These are phyloP conservation scores for Amanita pallidorosea DNA, from an alignment of 768 basidiomycete species.

Conservation along the genomic window DNA sequence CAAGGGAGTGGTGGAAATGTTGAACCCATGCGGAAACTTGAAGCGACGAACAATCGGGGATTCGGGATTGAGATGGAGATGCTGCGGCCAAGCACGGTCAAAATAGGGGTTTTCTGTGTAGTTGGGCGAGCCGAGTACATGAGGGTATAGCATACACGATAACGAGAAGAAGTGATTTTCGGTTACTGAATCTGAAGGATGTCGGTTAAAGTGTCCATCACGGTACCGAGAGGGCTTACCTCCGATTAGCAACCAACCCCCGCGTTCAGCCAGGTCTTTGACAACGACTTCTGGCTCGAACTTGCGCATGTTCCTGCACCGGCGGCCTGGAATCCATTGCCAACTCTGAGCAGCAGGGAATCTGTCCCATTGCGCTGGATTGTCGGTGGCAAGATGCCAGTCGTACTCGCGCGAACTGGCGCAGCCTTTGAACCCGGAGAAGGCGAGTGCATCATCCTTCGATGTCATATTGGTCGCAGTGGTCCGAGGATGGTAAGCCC, in stretches of 20 bases:
- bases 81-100: constrained; percentile 57
- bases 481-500: constrained; percentile 22
- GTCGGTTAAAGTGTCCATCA: background rate
- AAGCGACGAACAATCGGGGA: constrained; percentile 38
- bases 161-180: constrained; percentile 70
- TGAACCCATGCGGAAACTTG: constrained; percentile 38
- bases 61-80: constrained; percentile 46
- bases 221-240: constrained; percentile 25
- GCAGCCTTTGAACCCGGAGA: constrained; percentile 52
- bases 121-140: constrained; percentile 55
- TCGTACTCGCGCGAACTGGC: constrained; percentile 50
- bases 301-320: constrained; percentile 29
- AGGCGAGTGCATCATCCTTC: constrained; percentile 31
- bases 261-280: constrained; percentile 50
- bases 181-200: constrained; percentile 45
- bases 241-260: constrained; percentile 60
- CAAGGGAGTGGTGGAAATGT: constrained; percentile 47
- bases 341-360: constrained; percentile 45
- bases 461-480: constrained; percentile 10
- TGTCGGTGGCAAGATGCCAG: constrained; percentile 55
- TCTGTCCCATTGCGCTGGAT: constrained; percentile 32
- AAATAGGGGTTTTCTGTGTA: constrained; percentile 43
- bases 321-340: constrained; percentile 38
- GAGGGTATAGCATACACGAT: constrained; percentile 55
- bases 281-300: constrained; percentile 35